phyloP scores from a whole-genome alignment of 495 filamentous ascomycete genomes.

The Chaetomium fimeti region DNA sequence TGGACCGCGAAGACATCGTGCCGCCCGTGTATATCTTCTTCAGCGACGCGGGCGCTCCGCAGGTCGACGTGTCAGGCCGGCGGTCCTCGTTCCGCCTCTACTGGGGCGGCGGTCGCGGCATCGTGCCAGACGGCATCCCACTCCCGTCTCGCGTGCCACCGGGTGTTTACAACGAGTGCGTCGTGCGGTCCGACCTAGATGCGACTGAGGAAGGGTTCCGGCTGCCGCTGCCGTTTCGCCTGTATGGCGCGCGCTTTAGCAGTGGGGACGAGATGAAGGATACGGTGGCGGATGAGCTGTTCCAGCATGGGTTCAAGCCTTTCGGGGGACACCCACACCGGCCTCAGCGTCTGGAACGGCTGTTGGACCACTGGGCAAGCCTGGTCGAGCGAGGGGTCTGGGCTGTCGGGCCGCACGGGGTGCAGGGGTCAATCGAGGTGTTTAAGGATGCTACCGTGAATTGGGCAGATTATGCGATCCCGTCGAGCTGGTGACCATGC shows the following conservation, averaged over 20 bases:
- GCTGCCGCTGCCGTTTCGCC: not conserved
- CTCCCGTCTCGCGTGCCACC: not conserved
- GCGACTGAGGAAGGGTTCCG: not conserved
- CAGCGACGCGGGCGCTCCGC: not conserved
- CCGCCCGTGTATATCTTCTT: constrained; percentile 1
- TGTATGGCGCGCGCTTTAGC: not conserved
- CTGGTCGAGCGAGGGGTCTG: constrained; percentile 9
- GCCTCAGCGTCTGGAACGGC: not conserved
- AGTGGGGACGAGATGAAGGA: not conserved
- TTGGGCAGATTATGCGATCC: constrained; percentile 11
- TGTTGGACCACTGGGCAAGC: not conserved
- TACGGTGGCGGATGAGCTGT: not conserved
- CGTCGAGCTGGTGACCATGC: constrained; percentile 9
- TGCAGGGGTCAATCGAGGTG: not conserved
- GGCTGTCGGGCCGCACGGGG: constrained; percentile 1
- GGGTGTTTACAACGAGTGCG: not conserved
- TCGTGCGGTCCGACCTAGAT: not conserved
- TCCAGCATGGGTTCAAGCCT: constrained; percentile 15
- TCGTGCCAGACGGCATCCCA: too few species aligned
- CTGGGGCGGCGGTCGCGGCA: not conserved
- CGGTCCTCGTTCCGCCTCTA: not conserved
- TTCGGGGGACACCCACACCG: constrained; percentile 1
- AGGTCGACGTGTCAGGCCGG: not conserved
- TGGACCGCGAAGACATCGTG: not conserved
- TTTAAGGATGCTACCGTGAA: constrained; percentile 2